A percentile compares a stretch with the other conserved stretches of the same genome.
phyloP scores from a whole-genome alignment of 2,329 filamentous ascomycete genomes.

The Colletotrichum sp. region DNA sequence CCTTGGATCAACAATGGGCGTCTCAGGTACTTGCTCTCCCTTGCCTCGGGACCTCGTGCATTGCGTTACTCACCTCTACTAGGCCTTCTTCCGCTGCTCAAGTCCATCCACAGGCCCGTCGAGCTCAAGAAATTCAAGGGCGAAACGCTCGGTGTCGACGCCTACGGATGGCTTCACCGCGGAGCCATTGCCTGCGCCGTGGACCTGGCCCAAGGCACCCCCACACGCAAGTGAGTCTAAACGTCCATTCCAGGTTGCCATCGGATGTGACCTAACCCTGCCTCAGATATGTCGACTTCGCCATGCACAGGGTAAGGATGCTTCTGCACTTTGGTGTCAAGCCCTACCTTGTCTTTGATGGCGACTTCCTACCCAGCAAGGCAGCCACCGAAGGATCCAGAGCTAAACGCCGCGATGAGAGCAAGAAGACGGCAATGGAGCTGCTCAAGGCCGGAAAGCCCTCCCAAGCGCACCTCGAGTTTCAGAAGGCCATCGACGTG shows the following conservation, averaged over 20 bases:
- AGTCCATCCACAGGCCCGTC: slow-evolving; percentile 91
- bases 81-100: slow-evolving; percentile 90
- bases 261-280: slow-evolving; percentile 7
- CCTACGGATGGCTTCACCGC: slow-evolving; percentile 97
- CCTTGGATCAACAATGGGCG: slow-evolving; percentile 21
- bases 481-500: slow-evolving; percentile 95
- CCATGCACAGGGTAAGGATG: slow-evolving; percentile 91
- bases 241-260: not conserved
- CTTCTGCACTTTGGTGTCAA: slow-evolving; percentile 89
- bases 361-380: slow-evolving; percentile 94
- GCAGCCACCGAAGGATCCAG: slow-evolving; percentile 83
- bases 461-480: slow-evolving; percentile 80
- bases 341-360: slow-evolving; percentile 97
- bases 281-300: slow-evolving; percentile 83
- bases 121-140: slow-evolving; percentile 87
- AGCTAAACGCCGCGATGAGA: slow-evolving; percentile 76
- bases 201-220: slow-evolving; percentile 87
- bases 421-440: slow-evolving; percentile 76
- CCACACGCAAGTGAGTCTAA: slow-evolving; percentile 77
- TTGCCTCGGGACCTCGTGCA: not conserved
- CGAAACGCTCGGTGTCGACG: slow-evolving; percentile 92
- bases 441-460: slow-evolving; percentile 82
- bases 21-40: slow-evolving; percentile 22
- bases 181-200: slow-evolving; percentile 89
- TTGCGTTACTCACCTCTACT: slow-evolving; percentile 3